Base-by-base conservation (phyloP, 2,329 filamentous ascomycete species). In the Acrocalymma vagum region DNA sequence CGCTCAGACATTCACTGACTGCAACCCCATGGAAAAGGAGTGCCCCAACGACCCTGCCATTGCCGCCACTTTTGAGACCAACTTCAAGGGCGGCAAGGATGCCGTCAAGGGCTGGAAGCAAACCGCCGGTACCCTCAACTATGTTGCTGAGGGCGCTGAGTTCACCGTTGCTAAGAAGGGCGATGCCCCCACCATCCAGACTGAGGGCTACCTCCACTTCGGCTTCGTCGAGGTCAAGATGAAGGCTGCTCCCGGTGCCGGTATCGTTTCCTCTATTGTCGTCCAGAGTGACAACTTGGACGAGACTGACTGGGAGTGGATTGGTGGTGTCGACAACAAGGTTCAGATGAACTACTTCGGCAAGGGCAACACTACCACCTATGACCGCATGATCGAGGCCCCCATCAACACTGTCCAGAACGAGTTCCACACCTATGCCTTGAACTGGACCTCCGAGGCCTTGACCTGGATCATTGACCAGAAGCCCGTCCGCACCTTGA, bases 251-350 rank as follows among this genome's bases (percentile, higher is more conserved):
- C 73, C 77, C 1, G 91, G 91, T 13, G 74, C 73, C 6, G 91
- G 91, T 35, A 85, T 96, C 49, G 82, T 96, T 57, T 90, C 85
- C 60, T 81, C 88, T 48, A 85, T 95, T 61, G 92, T 95, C 65
- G 79, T 93, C 69, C 79, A 94, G 53, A 93, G 87, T 34, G 87
- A 94, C 55, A 86, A 91, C 57, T 78, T 93, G 10, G 91, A 95
- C 65, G 90, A 95, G 71, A 85, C 95, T 26, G 91, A 96, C 63
- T 93, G 89, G 75, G 89, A 94, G 64, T 88, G 89, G 62, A 78
- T 90, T 43, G 89, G 89, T 29, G 79, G 79, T 41, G 85, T 89
- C 61, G 70, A 74, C 39, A 81, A 77, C 11, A 71, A 78, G 22
- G 86, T 82, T 7, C 79, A 88, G 56, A 86, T 82, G 54, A 92